phyloP scores from a whole-genome alignment of 2,329 filamentous ascomycete species.

The Diaporthe aspalathi region DNA sequence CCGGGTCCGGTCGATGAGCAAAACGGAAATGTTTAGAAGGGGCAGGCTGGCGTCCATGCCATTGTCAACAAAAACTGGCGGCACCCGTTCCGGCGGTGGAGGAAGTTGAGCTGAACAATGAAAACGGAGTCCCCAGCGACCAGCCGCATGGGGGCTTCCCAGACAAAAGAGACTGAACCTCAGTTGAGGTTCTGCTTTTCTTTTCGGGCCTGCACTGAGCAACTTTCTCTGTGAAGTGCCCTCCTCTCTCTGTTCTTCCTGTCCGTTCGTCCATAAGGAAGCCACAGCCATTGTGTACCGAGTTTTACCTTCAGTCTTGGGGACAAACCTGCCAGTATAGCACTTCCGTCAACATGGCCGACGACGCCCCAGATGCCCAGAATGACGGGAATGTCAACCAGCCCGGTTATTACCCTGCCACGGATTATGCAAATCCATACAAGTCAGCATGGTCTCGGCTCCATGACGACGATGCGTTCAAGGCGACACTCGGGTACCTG shows the following conservation, averaged over 20 bases:
- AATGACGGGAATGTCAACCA: slow-evolving; percentile 44
- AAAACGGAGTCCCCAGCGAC: slow-evolving; percentile 8
- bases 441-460: slow-evolving; percentile 52
- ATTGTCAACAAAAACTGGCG: slow-evolving; percentile 30
- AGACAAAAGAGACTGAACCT: slow-evolving; percentile 32
- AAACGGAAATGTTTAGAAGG: slow-evolving; percentile 8
- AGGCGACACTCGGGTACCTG: slow-evolving; percentile 56
- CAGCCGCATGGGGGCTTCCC: neutral
- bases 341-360: slow-evolving; percentile 32
- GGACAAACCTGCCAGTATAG: neutral
- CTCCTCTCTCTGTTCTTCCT: neutral
- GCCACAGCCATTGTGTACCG: neutral
- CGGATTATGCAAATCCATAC: slow-evolving; percentile 56
- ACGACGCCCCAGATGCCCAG: slow-evolving; percentile 41
- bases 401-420: slow-evolving; percentile 52
- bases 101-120: slow-evolving; percentile 28
- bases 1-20: slow-evolving; percentile 11
- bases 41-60: neutral
- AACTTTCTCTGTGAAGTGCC: no score
- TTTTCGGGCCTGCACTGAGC: slow-evolving; percentile 5
- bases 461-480: slow-evolving; percentile 45
- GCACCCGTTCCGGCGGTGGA: slow-evolving; percentile 32
- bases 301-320: neutral
- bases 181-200: neutral
- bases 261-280: neutral